Evolutionary conservation across 2,329 filamentous ascomycete species (phyloP), one percentile per base, ranked within the genome.

Genomic region (Tolypocladium amazonense): DNA sequence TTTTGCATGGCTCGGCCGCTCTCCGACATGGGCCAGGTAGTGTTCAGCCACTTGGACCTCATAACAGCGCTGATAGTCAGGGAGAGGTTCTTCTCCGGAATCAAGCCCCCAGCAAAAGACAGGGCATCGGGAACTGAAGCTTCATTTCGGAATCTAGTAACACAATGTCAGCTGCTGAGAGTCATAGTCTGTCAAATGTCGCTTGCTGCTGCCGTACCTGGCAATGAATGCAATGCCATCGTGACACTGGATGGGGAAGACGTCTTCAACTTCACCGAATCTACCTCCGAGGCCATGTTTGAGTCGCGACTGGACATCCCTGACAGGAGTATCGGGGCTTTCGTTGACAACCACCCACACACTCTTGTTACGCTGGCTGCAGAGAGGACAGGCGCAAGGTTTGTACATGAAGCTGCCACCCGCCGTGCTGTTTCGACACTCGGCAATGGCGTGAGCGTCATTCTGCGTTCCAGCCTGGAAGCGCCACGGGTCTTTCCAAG

Each of bases 241-340:
- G 18, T 56, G 50, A 35, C 56, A 55, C 8, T 23, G 6, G 9
- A 59, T 33, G 2, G 60, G 61, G 27, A 61, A 65, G 14, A 72
- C 68, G 0, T 67, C 69, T 6, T 73, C 71, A 6, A 75, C 69
- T 1, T 57, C 39, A 2, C 72, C 72, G 56, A 70, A 74, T 6
- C 65, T 60, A 23, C 39, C 61, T 14, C 63, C 56, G 7, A 74
- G 47, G 11, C 68, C 72, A 58, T 57, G 63, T n/a, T 68, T 72
- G 56, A 74, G 59, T n/a, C 69, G 66, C 6, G 65, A 56, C 41
- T 67, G 65, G 20, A 70, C 38, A 0, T 74, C 72, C 27, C 61
- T 39, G 1, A 30, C 37, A 12, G 62, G 53, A 7, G 33, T 23
- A 2, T 62, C 55, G 8, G 56, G 30, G 4, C 8, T 33, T 45